These are phyloP conservation scores for Coprinellus micaceus DNA, from an alignment of 768 basidiomycete genomes.

Conservation along the genomic window DNA sequence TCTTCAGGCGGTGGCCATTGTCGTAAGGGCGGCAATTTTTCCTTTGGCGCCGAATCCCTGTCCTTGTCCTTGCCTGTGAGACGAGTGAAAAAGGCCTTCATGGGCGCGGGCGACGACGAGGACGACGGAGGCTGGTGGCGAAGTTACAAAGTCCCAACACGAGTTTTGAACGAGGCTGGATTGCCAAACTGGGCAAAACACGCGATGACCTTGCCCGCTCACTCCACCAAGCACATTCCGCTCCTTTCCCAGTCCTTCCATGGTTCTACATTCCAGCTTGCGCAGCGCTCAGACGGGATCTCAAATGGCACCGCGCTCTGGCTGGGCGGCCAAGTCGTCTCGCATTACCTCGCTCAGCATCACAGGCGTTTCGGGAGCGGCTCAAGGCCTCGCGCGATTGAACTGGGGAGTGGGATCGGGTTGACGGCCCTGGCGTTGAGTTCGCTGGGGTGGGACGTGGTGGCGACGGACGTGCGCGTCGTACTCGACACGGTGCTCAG, in stretches of 20 bases:
- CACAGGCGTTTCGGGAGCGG: slow-evolving; percentile 21
- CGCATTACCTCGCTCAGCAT: slow-evolving; percentile 50
- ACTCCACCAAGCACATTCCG: slow-evolving; percentile 60
- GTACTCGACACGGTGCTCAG: slow-evolving; percentile 62
- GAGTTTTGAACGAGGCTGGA: slow-evolving; percentile 21
- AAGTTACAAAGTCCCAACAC: slow-evolving; percentile 20
- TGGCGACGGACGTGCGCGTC: slow-evolving; percentile 69
- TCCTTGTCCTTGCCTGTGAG: slow-evolving; percentile 70
- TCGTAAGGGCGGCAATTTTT: slow-evolving; percentile 68
- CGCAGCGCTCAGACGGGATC: slow-evolving; percentile 55
- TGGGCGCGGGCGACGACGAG: slow-evolving; percentile 28
- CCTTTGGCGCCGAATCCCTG: slow-evolving; percentile 45
- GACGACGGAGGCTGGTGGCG: slow-evolving; percentile 9
- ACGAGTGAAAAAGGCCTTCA: slow-evolving; percentile 84
- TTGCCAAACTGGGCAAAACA: slow-evolving; percentile 30
- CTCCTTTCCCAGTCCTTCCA: slow-evolving; percentile 43
- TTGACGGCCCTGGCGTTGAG: slow-evolving; percentile 67
- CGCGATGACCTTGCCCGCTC: slow-evolving; percentile 44
- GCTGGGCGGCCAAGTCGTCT: slow-evolving; percentile 77
- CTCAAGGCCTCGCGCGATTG: slow-evolving; percentile 46
- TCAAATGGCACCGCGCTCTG: slow-evolving; percentile 83
- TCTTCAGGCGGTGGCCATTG: slow-evolving; percentile 47
- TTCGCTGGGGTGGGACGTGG: slow-evolving; percentile 69
- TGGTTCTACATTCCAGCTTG: slow-evolving; percentile 39
- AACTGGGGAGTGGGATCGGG: slow-evolving; percentile 82